phyloP scores from a whole-genome alignment of 2,329 filamentous ascomycete genomes.

The Fusarium continuum region DNA sequence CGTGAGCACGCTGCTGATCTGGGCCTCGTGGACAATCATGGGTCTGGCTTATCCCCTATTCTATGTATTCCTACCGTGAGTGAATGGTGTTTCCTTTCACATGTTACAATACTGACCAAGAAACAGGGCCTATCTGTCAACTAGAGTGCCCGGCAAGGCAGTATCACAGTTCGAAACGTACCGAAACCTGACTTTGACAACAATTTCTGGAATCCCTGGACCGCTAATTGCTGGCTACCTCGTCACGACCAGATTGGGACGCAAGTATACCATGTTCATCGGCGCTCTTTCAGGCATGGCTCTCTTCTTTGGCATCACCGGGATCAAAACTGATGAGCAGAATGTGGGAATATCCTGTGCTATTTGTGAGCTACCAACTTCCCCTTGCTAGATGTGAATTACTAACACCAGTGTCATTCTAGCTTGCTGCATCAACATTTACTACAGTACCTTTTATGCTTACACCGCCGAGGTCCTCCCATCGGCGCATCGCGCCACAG shows the following conservation, averaged over 20 bases:
- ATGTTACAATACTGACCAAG: not conserved
- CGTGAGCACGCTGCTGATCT: slow-evolving; percentile 7
- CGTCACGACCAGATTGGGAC: slow-evolving; percentile 53
- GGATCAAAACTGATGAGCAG: too few relatives aligned
- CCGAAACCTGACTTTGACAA: slow-evolving; percentile 58
- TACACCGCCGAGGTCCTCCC: slow-evolving; percentile 72
- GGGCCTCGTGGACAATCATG: slow-evolving; percentile 61
- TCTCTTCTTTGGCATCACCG: slow-evolving; percentile 24
- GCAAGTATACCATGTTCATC: slow-evolving; percentile 20
- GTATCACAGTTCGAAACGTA: slow-evolving; percentile 8
- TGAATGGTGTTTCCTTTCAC: not conserved
- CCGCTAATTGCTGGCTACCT: slow-evolving; percentile 75
- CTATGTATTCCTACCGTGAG: slow-evolving; percentile 74
- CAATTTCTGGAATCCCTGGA: slow-evolving; percentile 72
- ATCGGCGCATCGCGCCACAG: slow-evolving; percentile 76
- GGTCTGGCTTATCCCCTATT: slow-evolving; percentile 79
- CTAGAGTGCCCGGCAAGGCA: slow-evolving; percentile 1
- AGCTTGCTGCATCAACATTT: slow-evolving; percentile 74
- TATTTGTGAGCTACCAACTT: too few relatives aligned
- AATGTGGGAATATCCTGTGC: too few relatives aligned
- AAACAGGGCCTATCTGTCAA: slow-evolving; percentile 61
- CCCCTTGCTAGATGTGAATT: too few relatives aligned
- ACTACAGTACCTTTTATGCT: slow-evolving; percentile 74
- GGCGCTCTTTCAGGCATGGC: slow-evolving; percentile 13
- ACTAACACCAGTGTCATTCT: slow-evolving; percentile 16